Evolutionary conservation across 2,329 filamentous ascomycete species (phyloP), one percentile per base, ranked within the genome.

Genomic region (Xylaria polymorpha): DNA sequence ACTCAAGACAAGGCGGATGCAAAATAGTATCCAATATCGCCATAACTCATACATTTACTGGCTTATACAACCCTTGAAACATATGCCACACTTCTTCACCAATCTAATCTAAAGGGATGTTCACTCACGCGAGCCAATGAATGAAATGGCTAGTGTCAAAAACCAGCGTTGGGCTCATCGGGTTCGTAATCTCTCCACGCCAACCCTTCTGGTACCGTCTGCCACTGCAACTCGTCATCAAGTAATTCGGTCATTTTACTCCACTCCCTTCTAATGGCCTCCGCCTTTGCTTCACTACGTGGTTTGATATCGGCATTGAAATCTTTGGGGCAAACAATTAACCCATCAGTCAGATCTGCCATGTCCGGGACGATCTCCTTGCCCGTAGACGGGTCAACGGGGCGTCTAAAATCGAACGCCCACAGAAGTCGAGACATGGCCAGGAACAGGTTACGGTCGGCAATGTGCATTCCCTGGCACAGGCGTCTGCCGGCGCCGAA

Each of bases 381-480:
- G 4, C 71, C 72, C 15, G 73, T 75, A 3, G 10, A 53, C 14
- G 32, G 18, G n/a, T 70, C 61, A 6, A 67, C 20, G 18, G 64
- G 29, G 18, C 60, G 18, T n/a, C 44, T 60, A n/a, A 84, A 79
- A 53, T 83, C 73, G 66, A 84, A 86, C 1, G 81, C 82, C 83
- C 85, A 86, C 20, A 86, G 74, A n/a, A 87, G 78, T 3, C 83
- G 79, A 2, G 84, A 79, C n/a, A 83, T 79, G 53, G 79, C 74
- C 15, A 80, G 74, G 50, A 75, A 71, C 7, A 82, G 71, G 61
- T 76, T 78, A 9, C 74, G 63, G 35, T 80, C 79, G 6, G 74
- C 75, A 29, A 79, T 74, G 51, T 77, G 75, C 62, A 73, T 76
- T 0, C 69, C 88, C 1, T 84, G 87, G 73, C 88, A 90, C 41